Evolutionary conservation across 768 basidiomycete species (phyloP).

Genomic region (Clathrus columnatus): DNA sequence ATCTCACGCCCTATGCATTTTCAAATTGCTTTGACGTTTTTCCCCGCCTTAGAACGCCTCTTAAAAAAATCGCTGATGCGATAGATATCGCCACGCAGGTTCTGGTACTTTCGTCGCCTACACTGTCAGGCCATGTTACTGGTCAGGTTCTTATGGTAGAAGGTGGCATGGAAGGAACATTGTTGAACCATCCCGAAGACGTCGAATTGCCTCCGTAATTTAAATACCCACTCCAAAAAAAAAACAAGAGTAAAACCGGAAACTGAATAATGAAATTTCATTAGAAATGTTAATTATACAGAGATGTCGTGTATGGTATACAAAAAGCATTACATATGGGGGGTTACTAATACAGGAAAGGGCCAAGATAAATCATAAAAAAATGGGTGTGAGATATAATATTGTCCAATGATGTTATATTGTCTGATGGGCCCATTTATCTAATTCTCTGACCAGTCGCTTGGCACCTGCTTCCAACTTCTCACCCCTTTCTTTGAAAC

Average conservation of each 20-base stretch:
- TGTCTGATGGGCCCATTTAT: neutral
- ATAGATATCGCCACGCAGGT: conserved; percentile 61
- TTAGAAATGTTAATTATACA: neutral
- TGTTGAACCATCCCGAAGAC: conserved; percentile 36
- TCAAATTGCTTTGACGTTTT: too few relatives aligned
- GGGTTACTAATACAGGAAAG: neutral
- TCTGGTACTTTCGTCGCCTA: conserved; percentile 47
- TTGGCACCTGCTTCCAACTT: conserved; percentile 4
- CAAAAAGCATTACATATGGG: neutral
- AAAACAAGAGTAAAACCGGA: too few relatives aligned
- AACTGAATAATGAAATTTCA: too few relatives aligned
- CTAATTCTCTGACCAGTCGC: conserved; percentile 1
- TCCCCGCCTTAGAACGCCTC: conserved; percentile 40
- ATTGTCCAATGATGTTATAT: neutral
- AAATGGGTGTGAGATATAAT: neutral
- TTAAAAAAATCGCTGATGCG: conserved; percentile 58
- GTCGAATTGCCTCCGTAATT: conserved; percentile 6
- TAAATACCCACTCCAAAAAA: too few relatives aligned
- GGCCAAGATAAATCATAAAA: neutral
- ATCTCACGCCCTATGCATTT: neutral
- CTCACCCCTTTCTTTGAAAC: neutral
- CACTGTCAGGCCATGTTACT: conserved; percentile 60
- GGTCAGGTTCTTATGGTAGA: conserved; percentile 64
- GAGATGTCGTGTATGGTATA: neutral
- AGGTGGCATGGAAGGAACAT: conserved; percentile 73